Conservation (phyloP, 139 green algal genomes). For the Pseudopediastrum boryanum region DNA sequence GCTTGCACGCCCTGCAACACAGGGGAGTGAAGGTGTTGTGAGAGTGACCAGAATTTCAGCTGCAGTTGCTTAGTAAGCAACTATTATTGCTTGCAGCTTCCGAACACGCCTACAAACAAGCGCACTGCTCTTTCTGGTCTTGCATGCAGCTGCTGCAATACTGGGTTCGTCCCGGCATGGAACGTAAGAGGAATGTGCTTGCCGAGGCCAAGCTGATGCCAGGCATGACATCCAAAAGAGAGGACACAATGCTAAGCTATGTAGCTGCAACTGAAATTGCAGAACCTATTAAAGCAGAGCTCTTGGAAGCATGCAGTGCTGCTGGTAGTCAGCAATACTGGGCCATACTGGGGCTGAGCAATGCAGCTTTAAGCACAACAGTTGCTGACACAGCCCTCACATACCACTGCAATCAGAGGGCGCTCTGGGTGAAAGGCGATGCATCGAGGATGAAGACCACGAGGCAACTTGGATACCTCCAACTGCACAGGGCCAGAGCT, state of each 20-base stretch:
- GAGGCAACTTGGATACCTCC: slow-evolving; percentile 31
- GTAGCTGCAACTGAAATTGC: not conserved
- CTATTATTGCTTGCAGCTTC: not conserved
- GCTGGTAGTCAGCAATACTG: not conserved
- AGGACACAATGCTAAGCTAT: slow-evolving; percentile 3
- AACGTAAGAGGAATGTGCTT: not conserved
- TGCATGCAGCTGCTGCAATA: slow-evolving; percentile 15
- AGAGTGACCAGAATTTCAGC: too few relatives aligned
- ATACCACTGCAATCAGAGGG: slow-evolving; percentile 48
- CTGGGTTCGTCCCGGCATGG: not conserved
- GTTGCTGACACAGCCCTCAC: not conserved
- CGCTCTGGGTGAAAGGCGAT: slow-evolving; percentile 44
- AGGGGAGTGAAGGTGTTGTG: too few relatives aligned
- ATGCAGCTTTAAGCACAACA: too few relatives aligned
- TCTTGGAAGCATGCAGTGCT: not conserved
- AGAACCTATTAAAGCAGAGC: not conserved
- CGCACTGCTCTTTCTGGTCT: not conserved
- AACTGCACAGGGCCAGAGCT: slow-evolving; percentile 5
- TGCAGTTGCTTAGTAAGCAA: not conserved
- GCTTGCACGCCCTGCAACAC: slow-evolving; percentile 39
- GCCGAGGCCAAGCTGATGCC: too few relatives aligned
- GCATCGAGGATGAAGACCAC: slow-evolving; percentile 38
- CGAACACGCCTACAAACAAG: not conserved
- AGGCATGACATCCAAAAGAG: too few relatives aligned
- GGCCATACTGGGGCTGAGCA: not conserved